Evolutionary conservation across 148 eudicot genomes (phyloP).

Genomic region (Pharnaceum exiguum): DNA sequence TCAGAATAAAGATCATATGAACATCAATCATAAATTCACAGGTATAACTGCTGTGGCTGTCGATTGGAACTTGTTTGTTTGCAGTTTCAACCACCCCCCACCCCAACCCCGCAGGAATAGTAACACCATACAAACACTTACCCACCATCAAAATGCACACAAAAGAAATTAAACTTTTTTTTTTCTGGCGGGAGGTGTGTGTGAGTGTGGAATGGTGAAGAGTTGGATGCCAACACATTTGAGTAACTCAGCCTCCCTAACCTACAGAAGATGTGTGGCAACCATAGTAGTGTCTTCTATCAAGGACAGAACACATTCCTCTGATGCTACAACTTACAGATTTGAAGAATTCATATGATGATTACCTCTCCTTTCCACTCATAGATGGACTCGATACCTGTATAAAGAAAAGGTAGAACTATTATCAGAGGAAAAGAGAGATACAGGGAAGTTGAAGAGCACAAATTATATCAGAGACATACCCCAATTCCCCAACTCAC

Average conservation of each 20-base stretch:
- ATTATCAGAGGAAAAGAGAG: background rate
- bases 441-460: background rate
- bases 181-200: too few relatives aligned
- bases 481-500: too few relatives aligned
- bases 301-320: background rate
- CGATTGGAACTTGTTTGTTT: too few relatives aligned
- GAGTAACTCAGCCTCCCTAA: too few relatives aligned
- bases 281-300: background rate
- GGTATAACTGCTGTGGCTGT: too few relatives aligned
- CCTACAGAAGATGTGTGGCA: too few relatives aligned
- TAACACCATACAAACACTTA: too few relatives aligned
- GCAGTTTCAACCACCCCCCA: background rate
- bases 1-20: background rate
- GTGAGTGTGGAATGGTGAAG: too few relatives aligned
- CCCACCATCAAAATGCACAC: background rate
- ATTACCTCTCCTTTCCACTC: slow-evolving; percentile 92
- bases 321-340: background rate
- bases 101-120: too few relatives aligned
- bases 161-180: background rate
- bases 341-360: background rate
- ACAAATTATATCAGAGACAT: too few relatives aligned
- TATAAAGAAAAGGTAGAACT: slow-evolving; percentile 15
- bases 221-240: too few relatives aligned
- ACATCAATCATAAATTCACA: background rate
- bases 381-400: slow-evolving; percentile 88